These are phyloP conservation scores for Kurtzmaniella quercitrusa DNA, from an alignment of 1,139 yeast genomes.

Conservation along the genomic window DNA sequence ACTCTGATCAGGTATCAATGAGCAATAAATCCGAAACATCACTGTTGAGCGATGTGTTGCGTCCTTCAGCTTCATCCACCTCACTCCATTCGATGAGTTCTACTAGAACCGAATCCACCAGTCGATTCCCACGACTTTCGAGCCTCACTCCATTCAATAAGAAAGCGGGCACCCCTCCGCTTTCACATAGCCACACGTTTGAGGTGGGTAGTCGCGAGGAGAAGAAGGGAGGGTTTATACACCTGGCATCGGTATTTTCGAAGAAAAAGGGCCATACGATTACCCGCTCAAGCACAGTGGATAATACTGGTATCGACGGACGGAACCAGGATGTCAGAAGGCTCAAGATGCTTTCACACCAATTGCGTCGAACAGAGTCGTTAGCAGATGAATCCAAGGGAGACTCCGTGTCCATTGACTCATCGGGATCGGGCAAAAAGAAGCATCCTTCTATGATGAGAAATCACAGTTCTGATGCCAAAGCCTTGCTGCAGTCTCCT, in stretches of 20 bases:
- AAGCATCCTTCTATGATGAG: background rate
- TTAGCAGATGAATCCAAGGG: constrained; percentile 2
- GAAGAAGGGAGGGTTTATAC: background rate
- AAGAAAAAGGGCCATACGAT: constrained; percentile 4
- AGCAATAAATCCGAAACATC: background rate
- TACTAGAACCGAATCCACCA: constrained; percentile 2
- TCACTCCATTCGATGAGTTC: constrained; percentile 5
- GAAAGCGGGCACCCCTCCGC: constrained; percentile 1
- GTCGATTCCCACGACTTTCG: constrained; percentile 4
- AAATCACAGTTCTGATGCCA: constrained; percentile 5
- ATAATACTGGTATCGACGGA: constrained; percentile 3
- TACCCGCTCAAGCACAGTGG: constrained; percentile 5
- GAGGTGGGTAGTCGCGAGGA: constrained; percentile 3
- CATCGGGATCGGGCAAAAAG: constrained; percentile 5
- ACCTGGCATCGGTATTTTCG: constrained; percentile 4
- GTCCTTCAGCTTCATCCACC: constrained; percentile 2
- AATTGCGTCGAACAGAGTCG: constrained; percentile 7
- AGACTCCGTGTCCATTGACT: constrained; percentile 6
- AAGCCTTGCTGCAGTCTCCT: constrained; percentile 4
- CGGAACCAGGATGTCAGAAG: constrained; percentile 22
- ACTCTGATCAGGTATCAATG: constrained; percentile 10
- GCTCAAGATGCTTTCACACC: constrained; percentile 4
- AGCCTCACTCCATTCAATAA: constrained; percentile 6
- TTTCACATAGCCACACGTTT: constrained; percentile 13
- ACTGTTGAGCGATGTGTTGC: background rate